phyloP scores from a whole-genome alignment of 2,329 filamentous ascomycete genomes.

The Xylaria sp. region DNA sequence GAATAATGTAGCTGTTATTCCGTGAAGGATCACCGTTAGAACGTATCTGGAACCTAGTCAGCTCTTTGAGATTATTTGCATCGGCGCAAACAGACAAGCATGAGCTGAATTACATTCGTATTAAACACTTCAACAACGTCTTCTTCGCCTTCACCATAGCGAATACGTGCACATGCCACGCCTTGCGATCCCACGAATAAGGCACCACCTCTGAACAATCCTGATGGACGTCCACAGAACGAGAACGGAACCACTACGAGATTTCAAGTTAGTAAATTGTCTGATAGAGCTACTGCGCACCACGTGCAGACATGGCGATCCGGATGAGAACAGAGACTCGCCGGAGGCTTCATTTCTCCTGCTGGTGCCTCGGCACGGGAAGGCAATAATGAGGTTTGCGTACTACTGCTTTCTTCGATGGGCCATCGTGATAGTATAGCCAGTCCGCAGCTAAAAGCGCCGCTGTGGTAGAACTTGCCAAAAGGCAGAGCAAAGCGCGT shows the following conservation, averaged over 20 bases:
- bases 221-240: constrained; percentile 91
- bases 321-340: not conserved
- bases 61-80: not conserved
- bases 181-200: constrained; percentile 93
- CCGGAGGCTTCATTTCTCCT: not conserved
- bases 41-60: constrained; percentile 58
- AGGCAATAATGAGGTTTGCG: not conserved
- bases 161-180: constrained; percentile 80
- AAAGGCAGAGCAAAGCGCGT: constrained; percentile 80
- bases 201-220: constrained; percentile 92
- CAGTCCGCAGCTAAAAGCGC: constrained; percentile 86
- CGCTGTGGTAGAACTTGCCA: constrained; percentile 91
- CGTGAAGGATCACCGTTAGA: constrained; percentile 77
- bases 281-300: not conserved
- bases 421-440: constrained; percentile 92
- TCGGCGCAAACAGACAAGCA: not conserved
- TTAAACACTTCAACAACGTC: constrained; percentile 89
- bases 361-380: not conserved
- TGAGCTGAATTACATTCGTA: constrained; percentile 67
- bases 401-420: constrained; percentile 75
- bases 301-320: not conserved
- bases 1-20: constrained; percentile 85
- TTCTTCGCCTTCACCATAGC: constrained; percentile 66
- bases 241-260: constrained; percentile 76
- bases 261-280: constrained; percentile 6